These are phyloP conservation scores for Elongisporangium senticosum DNA, from an alignment of 352 stramenopile genomes.

Conservation along the genomic window DNA sequence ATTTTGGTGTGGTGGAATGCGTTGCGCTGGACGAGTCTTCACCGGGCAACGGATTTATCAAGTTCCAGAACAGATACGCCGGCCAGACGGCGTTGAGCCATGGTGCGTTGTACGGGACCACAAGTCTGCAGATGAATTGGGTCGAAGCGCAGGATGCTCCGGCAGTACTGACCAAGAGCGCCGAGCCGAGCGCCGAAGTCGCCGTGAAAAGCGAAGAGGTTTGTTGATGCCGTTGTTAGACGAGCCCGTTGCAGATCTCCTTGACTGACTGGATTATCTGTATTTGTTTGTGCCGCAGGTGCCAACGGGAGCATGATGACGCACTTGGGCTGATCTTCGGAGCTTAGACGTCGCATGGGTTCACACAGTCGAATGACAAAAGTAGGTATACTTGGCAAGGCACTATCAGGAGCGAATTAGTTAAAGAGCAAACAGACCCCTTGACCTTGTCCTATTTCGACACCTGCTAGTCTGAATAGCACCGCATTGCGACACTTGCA, in stretches of 20 bases:
- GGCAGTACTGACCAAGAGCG: conserved; percentile 25
- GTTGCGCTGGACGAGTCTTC: conserved; percentile 55
- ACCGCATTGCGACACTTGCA: neutral
- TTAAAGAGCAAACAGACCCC: neutral
- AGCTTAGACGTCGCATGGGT: neutral
- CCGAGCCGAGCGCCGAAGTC: neutral
- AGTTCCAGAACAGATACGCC: conserved; percentile 78
- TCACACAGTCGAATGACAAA: neutral
- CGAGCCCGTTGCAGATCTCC: neutral
- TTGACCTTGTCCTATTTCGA: neutral
- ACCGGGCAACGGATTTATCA: conserved; percentile 58
- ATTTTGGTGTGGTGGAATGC: conserved; percentile 74
- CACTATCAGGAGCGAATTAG: neutral
- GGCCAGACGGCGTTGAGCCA: conserved; percentile 63
- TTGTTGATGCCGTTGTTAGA: conserved; percentile 5
- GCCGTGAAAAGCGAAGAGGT: neutral
- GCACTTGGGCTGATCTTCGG: neutral
- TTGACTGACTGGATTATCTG: conserved; percentile 1
- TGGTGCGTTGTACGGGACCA: conserved; percentile 50
- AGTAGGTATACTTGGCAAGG: neutral
- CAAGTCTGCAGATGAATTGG: conserved; percentile 57
- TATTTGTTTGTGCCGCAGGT: neutral
- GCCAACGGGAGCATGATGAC: conserved; percentile 3
- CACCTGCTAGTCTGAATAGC: neutral
- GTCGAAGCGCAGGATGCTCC: conserved; percentile 57